Evolutionary conservation across 2,329 filamentous ascomycete genomes (phyloP), one percentile per base, ranked within the genome.

Genomic region (Aphanoascus verrucosus): DNA sequence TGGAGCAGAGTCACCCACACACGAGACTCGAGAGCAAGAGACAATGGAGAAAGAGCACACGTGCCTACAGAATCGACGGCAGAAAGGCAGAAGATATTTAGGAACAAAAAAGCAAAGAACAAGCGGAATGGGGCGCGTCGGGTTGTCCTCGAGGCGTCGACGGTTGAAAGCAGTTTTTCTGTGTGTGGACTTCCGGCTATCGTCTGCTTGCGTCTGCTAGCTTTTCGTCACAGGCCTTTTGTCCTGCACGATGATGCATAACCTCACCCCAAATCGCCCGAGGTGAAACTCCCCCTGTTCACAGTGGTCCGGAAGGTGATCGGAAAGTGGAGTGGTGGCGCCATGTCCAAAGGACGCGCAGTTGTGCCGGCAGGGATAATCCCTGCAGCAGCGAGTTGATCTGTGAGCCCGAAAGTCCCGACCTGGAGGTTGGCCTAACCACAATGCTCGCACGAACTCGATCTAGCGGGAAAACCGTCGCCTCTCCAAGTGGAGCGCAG

Each of bases 291-390:
- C 17, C 31, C 28, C 31, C n/a, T 35, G 31, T 44, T 9, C 41
- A 23, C 23, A 23, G 12, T 12, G 12, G 12, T 6, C 14, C 50
- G 50, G 50, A 52, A 38, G 31, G 34, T 1, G 14, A 46, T 23
- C 50, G 50, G 50, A 52, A 52, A 52, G 50, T 52, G 50, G 50
- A 20, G 37, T 11, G 19, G 50, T 52, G 50, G 50, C 50, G 42
- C 41, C 35, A 52, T 46, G 28, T n/a, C 15, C 41, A 52, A 5
- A 17, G 41, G 20, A 35, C 41, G 43, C 50, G 50, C 50, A 42
- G 50, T 45, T 46, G 20, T 46, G 6, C 15, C 23, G 32, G 17
- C 50, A 52, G 42, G 41, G 41, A 11, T 5, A 3, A 40, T 17
- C 42, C 50, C 34, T 52, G 50, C 11, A 38, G 14, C 9, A 9